Evolutionary conservation across 306 rosid genomes (phyloP), one percentile per base, ranked within the genome.

Genomic region (Trifolium pratense): DNA sequence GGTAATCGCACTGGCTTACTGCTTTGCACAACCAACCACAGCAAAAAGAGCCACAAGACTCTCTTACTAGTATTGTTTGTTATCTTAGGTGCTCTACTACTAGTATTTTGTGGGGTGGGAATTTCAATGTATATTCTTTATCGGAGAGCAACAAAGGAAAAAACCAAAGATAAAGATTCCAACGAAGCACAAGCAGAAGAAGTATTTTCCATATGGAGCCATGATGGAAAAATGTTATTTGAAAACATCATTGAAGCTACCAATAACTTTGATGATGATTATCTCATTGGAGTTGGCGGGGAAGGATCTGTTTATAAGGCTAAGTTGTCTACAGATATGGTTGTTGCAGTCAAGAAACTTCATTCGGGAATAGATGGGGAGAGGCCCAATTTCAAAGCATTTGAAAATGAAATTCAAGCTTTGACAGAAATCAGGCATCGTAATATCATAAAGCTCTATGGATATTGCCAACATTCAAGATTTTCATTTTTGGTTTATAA

Each of bases 301-400:
- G 61, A 46, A 73, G 83, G 83, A 37, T 23, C 18, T 37, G 76
- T 74, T 68, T 79, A 74, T 66, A 74, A 49, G 34, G 79, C 21
- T 0, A 73, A 66, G 71, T 37, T 79, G 21, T 21, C 29, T 11
- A 1, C 75, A 59, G 58, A 42, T 20, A 6, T 1, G 36, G 66
- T 79, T 58, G 14, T 36, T 58, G 83, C 83, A 5, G 66, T 79
- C 40, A 79, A 79, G 64, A 79, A 73, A 66, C 63, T 77, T 60
- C 70, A 59, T 10, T 1, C 8, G 11, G 52, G 20, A 20, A 34
- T 43, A 20, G 52, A 77, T 43, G 75, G 7, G n/a, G 75, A 58
- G 5, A 21, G 6, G 21, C 25, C 53, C 31, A 15, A 68, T 15
- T 18, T 34, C 1, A 77, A 77, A 59, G 62, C 70, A 9, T 79